phyloP scores from a whole-genome alignment of 129 eudicot species.

The Smallanthus sonchifolius region DNA sequence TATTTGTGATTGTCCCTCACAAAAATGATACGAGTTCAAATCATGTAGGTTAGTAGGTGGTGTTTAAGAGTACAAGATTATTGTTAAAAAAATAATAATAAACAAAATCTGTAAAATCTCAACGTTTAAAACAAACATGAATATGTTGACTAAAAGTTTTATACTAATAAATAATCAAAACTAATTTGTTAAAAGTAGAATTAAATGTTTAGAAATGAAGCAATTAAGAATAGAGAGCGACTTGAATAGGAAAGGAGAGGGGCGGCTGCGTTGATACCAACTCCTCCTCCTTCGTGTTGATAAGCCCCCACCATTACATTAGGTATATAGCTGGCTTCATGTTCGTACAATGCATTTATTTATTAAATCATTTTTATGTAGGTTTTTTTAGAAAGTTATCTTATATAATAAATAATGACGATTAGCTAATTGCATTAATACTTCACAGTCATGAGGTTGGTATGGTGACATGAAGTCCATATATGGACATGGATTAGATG shows the following conservation, averaged over 20 bases:
- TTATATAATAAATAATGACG: not conserved
- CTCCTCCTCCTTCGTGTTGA: not conserved
- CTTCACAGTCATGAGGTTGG: not conserved
- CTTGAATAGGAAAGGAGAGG: not conserved
- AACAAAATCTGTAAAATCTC: not conserved
- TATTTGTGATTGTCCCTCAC: no score
- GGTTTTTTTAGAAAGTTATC: not conserved
- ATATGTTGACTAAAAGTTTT: not conserved
- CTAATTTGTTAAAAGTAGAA: not conserved
- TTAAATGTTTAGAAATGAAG: not conserved
- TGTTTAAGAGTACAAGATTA: no score
- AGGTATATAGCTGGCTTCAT: conserved; percentile 10
- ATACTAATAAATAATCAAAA: not conserved
- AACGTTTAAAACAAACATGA: not conserved
- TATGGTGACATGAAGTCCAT: not conserved
- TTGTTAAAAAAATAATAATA: not conserved
- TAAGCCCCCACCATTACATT: not conserved
- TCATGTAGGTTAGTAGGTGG: no score
- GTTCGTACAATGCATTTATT: not conserved
- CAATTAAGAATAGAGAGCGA: not conserved
- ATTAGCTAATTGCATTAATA: not conserved
- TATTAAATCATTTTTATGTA: not conserved
- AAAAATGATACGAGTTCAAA: no score
- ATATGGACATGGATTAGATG: not conserved
- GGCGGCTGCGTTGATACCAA: conserved; percentile 10